phyloP scores from a whole-genome alignment of 768 basidiomycete species.

The Pisolithus sp. region DNA sequence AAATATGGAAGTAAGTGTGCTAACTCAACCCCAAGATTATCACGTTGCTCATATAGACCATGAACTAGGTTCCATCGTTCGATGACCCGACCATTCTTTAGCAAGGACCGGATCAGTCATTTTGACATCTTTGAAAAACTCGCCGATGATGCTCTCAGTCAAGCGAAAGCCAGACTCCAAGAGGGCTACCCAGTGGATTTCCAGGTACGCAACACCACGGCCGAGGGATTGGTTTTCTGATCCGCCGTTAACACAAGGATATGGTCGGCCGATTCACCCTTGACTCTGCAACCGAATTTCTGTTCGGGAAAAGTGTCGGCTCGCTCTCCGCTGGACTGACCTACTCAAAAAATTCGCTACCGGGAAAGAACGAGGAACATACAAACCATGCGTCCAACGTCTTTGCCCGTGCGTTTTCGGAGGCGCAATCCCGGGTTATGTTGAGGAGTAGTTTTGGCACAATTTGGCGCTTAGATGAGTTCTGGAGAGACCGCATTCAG shows the following conservation, averaged over 20 bases:
- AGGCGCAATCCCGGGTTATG: slow-evolving; percentile 39
- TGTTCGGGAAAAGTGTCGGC: slow-evolving; percentile 43
- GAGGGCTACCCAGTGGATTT: slow-evolving; percentile 50
- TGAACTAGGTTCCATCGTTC: slow-evolving; percentile 45
- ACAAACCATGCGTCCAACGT: slow-evolving; percentile 29
- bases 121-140: slow-evolving; percentile 52
- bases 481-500: slow-evolving; percentile 42
- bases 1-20: slow-evolving; percentile 49
- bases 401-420: slow-evolving; percentile 46
- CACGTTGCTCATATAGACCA: background rate
- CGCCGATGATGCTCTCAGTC: slow-evolving; percentile 38
- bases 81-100: slow-evolving; percentile 60
- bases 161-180: slow-evolving; percentile 35
- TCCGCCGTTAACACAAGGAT: slow-evolving; percentile 31
- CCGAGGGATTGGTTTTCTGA: background rate
- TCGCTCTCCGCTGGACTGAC: slow-evolving; percentile 43
- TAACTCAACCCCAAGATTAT: background rate
- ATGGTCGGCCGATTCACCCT: slow-evolving; percentile 51
- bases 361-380: slow-evolving; percentile 5
- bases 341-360: slow-evolving; percentile 32
- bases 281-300: slow-evolving; percentile 54
- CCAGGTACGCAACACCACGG: slow-evolving; percentile 31
- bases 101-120: slow-evolving; percentile 43
- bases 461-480: slow-evolving; percentile 49
- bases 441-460: slow-evolving; percentile 36